Base-by-base conservation (phyloP, 2,329 filamentous ascomycete species). In the Trichophyton verrucosum region DNA sequence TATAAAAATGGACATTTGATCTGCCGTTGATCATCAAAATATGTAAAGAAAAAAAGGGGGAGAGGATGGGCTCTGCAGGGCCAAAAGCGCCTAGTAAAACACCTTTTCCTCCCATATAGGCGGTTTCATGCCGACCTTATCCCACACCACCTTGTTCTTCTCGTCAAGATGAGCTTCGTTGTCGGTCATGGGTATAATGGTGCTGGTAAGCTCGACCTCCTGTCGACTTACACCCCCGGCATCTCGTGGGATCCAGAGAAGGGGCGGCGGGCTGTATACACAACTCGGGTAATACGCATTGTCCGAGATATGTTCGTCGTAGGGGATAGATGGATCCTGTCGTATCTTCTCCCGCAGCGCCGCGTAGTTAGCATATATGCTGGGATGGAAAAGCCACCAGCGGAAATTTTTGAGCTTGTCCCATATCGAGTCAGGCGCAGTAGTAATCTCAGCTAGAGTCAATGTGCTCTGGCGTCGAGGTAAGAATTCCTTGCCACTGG, bases 231-330 rank as follows among this genome's bases (percentile, higher is more conserved):
- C 82, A 2, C 89, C 88, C 24, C 85, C 82, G 1, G 80, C 75
- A 68, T 96, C 91, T 61, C 82, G 79, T 0, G 91, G 89, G 60
- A 96, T 88, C 91, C 91, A 95, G 2, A 95, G 76, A 40, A 87
- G 77, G 0, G 88, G 88, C 2, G 81, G 75, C 58, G 78, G 66
- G 62, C 82, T 80, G 11, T 75, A 81, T 66, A 92, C 80, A 0
- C 86, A 83, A 0, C 89, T 89, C 65, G 91, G 85, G 70, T 82
- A 82, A 72, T 89, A 92, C 0, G 88, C 90, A 40, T 87, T 81
- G 3, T 78, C 76, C 64, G 86, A 80, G 7, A 84, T 77, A 53
- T 84, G 78, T 0, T 81, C 78, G 0, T 82, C 76, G 70, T 94
- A 91, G 0, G 80, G 71, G 60, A 85, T 81, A 1, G 76, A 74